Base-by-base conservation (phyloP, 495 filamentous ascomycete species). In the Lophiostoma macrostomum region DNA sequence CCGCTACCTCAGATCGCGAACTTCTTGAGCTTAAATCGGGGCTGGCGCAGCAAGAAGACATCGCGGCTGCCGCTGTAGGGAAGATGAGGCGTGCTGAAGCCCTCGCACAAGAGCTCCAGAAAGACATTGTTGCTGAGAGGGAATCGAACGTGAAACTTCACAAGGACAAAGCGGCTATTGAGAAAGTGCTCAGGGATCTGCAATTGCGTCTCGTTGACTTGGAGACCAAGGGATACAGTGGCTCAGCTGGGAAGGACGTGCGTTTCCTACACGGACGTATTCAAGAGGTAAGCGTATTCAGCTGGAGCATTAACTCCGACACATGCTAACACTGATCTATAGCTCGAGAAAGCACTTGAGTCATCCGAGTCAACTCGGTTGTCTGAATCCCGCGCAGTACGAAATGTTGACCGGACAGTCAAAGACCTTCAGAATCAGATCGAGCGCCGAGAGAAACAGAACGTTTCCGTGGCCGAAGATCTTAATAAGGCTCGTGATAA, bases 71-170 rank as follows among this genome's bases (percentile, higher is more conserved):
- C 1, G 93, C 93, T 0, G 85, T 97, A 37, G 91, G 90, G 64
- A 97, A 97, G 75, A 98, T 98, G 93, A 80, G 93, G n/a, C 84
- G 91, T 11, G 90, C 94, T 0, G 93, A 98, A 64, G 88, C 89
- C 30, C 73, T 98, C 13, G 82, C 82, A 1, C 80, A 81, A 14
- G 94, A 98, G 71, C 85, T 93, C 52, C 91, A 97, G 66, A 95
- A 94, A 70, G 93, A 98, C 63, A 87, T 97, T 36, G 84, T 84
- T n/a, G 83, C 80, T 12, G 93, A 96, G 67, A 80, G 93, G 14
- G 94, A 98, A 60, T 76, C 77, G 34, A 91, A 85, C 60, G 83
- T 84, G 12, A 82, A 84, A 51, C 77, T 98, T 37, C 86, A 93
- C 73, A 95, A 91, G 69, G 89, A 97, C 49, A 98, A 96, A 70